Evolutionary conservation across 257 asterid genomes (phyloP).

Genomic region (Fraxinus pennsylvanica): DNA sequence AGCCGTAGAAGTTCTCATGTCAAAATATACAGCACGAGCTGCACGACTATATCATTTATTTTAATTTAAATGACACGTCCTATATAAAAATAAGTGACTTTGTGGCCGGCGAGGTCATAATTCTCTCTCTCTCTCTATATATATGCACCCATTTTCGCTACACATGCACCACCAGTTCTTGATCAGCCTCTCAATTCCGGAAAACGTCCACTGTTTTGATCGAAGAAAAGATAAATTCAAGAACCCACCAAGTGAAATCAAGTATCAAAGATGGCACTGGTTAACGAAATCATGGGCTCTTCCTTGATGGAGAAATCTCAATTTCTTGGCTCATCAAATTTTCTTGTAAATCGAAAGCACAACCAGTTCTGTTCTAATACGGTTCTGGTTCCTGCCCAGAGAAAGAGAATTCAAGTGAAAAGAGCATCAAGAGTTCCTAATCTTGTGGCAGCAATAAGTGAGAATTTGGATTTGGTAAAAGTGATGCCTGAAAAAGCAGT

Average conservation of each 20-base stretch:
- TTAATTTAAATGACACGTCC: background rate
- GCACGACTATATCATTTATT: background rate
- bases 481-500: constrained; percentile 69
- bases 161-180: background rate
- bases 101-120: constrained; percentile 39
- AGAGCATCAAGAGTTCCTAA: constrained; percentile 25
- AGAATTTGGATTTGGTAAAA: constrained; percentile 68
- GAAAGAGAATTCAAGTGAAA: constrained; percentile 30
- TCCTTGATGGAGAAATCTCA: constrained; percentile 49
- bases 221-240: background rate
- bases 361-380: constrained; percentile 23
- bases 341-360: constrained; percentile 23
- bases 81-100: background rate
- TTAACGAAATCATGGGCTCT: constrained; percentile 67
- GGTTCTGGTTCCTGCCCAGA: constrained; percentile 31
- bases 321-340: constrained; percentile 35
- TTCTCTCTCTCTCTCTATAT: background rate
- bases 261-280: constrained; percentile 56
- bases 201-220: constrained; percentile 16
- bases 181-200: constrained; percentile 16
- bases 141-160: background rate
- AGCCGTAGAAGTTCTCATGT: constrained; percentile 25
- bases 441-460: constrained; percentile 73
- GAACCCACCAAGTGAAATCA: background rate
- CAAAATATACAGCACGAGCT: background rate